Evolutionary conservation across 306 rosid species (phyloP), one percentile per base, ranked within the genome.

Genomic region (barrel medic (Medicago truncatula)): DNA sequence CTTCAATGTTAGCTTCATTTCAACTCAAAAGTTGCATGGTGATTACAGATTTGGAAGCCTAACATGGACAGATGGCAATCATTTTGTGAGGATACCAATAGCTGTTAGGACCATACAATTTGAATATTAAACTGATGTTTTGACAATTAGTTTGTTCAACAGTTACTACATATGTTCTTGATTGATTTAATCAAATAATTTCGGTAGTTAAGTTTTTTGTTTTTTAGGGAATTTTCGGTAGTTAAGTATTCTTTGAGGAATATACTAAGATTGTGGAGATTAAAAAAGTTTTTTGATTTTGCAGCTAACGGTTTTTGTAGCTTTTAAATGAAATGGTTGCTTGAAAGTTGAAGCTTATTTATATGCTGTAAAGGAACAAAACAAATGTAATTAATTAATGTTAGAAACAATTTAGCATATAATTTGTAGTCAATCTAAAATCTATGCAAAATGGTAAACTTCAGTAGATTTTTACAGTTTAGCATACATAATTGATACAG

Each of bases 21-120:
- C 96, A 17, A 65, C 80, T 20, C 85, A 84, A 41, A 88, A 80
- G 72, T 54, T 84, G 70, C 80, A 80, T 64, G 91, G 89, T 61
- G 84, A 43, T 77, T 90, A 86, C 80, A 85, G 75, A 88, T 88
- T 87, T 58, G 96, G 96, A 59, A 87, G 90, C 81, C 70, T 90
- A 58, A 90, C 89, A 7, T 90, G 93, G 96, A 82, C 89, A 25
- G 83, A 88, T 57, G 90, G 93, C 10, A 83, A 74, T 61, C 91
- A 85, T 87, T 70, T 78, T 40, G 90, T 91, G 64, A 87, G 93
- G 80, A 84, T 14, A 73, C 93, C 93, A 20, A 57, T 91, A 62
- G 85, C 83, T 13, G 83, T 85, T 49, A 87, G 90, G 38, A 83
- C 77, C 44, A 74, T 54, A 25, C 66, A 73, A 39, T 75, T 78